Evolutionary conservation across 345 rosid species (phyloP).

Genomic region (Cardiospermum halicacabum): DNA sequence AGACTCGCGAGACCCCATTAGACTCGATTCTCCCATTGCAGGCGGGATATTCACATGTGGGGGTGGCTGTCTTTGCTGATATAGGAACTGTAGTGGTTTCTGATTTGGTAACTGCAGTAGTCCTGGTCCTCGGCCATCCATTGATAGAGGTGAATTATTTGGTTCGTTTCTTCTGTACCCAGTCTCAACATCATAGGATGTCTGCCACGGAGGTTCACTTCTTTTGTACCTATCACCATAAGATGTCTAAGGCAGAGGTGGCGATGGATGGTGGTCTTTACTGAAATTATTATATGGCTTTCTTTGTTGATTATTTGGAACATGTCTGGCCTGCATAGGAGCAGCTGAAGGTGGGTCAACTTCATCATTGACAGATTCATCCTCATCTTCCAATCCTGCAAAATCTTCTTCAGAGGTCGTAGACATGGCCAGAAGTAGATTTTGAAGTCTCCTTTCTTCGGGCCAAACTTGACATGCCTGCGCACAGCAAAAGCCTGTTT

Average conservation of each 20-base stretch:
- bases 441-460: slow-evolving; percentile 48
- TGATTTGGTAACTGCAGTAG: slow-evolving; percentile 12
- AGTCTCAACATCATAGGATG: slow-evolving; percentile 27
- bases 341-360: slow-evolving; percentile 11
- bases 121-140: slow-evolving; percentile 18
- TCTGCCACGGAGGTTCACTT: slow-evolving; percentile 22
- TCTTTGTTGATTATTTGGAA: no score
- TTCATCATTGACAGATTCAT: slow-evolving; percentile 2
- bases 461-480: slow-evolving; percentile 72
- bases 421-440: slow-evolving; percentile 9
- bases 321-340: slow-evolving; percentile 6
- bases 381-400: slow-evolving; percentile 15
- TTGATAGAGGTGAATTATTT: slow-evolving; percentile 24
- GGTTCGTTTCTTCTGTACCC: slow-evolving; percentile 46
- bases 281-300: slow-evolving; percentile 18
- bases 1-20: slow-evolving; percentile 15
- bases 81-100: slow-evolving; percentile 26
- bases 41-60: slow-evolving; percentile 14
- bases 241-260: slow-evolving; percentile 14
- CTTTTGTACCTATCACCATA: slow-evolving; percentile 38
- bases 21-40: slow-evolving; percentile 18
- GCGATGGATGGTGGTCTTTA: neutral
- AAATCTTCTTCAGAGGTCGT: slow-evolving; percentile 16
- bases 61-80: slow-evolving; percentile 23
- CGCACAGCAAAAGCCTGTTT: slow-evolving; percentile 56